Conservation (phyloP, 83 land plant genomes). For the Diphasiastrum complanatum region DNA sequence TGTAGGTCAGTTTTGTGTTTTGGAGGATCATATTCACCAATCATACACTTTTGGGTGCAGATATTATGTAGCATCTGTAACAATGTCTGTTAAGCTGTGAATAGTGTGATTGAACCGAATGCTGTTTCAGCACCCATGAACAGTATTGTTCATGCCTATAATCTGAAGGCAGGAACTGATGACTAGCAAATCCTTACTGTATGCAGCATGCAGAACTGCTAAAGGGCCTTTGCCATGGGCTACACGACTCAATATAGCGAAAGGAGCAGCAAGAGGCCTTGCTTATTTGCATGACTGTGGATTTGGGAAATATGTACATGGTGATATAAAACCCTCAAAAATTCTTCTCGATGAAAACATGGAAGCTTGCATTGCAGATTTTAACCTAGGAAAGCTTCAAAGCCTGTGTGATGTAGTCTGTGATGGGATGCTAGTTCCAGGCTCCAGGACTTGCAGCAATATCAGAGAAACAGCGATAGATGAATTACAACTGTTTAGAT, state of each 20-base stretch:
- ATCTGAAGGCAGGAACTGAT: conserved; percentile 49
- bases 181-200: too few species aligned
- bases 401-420: conserved; percentile 56
- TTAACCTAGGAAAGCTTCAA: conserved; percentile 66
- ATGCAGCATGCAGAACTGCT: background rate
- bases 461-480: conserved; percentile 9
- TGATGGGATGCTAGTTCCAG: conserved; percentile 26
- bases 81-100: too few species aligned
- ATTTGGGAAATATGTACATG: conserved; percentile 83
- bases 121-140: background rate
- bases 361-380: conserved; percentile 69
- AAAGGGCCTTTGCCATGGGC: conserved; percentile 48
- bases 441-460: conserved; percentile 45
- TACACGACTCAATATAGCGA: conserved; percentile 54
- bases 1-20: too few species aligned
- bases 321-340: conserved; percentile 70
- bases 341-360: conserved; percentile 60
- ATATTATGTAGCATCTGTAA: too few species aligned
- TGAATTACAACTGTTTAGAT: too few species aligned
- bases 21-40: too few species aligned
- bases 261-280: conserved; percentile 68
- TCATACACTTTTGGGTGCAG: too few species aligned
- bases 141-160: conserved; percentile 20
- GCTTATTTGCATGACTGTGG: conserved; percentile 72
- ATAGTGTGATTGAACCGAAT: too few species aligned